Base-by-base conservation (phyloP, 192 early-diverging fungal genomes). In the Podila epigama region DNA sequence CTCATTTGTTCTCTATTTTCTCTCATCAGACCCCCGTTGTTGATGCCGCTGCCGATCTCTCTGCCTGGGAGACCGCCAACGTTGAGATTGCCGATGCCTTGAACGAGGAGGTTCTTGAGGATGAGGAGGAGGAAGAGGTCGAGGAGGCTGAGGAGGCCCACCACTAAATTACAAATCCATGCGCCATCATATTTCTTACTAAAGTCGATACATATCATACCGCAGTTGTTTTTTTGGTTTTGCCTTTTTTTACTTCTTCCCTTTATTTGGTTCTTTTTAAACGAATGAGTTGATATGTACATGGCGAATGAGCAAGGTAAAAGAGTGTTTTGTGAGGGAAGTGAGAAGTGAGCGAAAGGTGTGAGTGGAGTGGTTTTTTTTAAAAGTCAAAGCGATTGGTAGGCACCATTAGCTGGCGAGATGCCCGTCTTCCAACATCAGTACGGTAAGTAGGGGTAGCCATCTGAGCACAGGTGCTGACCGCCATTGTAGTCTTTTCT, bases 31-130 rank as follows among this genome's bases (percentile, higher is more conserved):
- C 51, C 32, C 68, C 68, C 37, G 52, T 22, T 44, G 36, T 69
- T 50, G 68, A 69, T 62, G 68, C 68, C 31, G 33, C 68, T 42
- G 68, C 68, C 22, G 68, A 69, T 40, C 59, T 69, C 29, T 29
- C 58, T 16, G 68, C 68, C n/a, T 69, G 68, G 68, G 68, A 69
- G 68, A 8, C 58, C 34, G 68, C 68, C 36, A 69, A 69, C 58
- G 52, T 61, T 32, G 68, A 69, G 68, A 44, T 61, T 54, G 51
- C 32, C 29, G 68, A 69, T 28, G 59, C 48, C 28, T 58, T 69
- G 28, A 25, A 58, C 20, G 68, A 60, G 59, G 58, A 20, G 13
- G 68, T 33, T 29, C 35, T 60, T 52, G 67, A 69, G 40, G 68
- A 69, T 9, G 68, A 69, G 59, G 68, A 69, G 59, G 68, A 69